phyloP scores from a whole-genome alignment of 164 flowering plant species.

The Pachysandra terminalis region DNA sequence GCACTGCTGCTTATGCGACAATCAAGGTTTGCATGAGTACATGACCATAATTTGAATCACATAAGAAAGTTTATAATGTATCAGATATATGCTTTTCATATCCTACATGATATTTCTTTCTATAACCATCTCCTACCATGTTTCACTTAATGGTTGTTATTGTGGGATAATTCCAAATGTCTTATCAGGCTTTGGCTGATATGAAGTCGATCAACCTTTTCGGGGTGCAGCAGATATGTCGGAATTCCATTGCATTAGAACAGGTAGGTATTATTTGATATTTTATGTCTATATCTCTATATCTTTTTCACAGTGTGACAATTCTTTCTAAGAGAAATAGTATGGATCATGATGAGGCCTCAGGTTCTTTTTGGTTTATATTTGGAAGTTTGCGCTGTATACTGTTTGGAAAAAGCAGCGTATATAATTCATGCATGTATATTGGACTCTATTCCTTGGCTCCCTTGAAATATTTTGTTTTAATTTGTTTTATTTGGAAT shows the following conservation, averaged over 20 bases:
- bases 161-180: constrained; percentile 13
- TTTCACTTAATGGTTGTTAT: constrained; percentile 5
- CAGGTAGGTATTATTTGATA: constrained; percentile 51
- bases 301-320: too few species aligned
- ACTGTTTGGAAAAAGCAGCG: too few species aligned
- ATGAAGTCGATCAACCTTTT: constrained; percentile 93
- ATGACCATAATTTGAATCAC: not conserved
- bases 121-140: not conserved
- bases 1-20: constrained; percentile 75
- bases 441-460: too few species aligned
- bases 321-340: too few species aligned
- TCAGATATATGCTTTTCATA: not conserved
- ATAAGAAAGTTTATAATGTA: not conserved
- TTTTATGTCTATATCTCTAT: too few species aligned
- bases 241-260: constrained; percentile 95
- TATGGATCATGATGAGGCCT: too few species aligned
- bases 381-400: too few species aligned
- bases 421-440: too few species aligned
- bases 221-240: constrained; percentile 97
- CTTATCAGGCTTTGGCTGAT: constrained; percentile 78
- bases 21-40: constrained; percentile 62
- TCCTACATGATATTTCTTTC: not conserved
- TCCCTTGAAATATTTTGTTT: too few species aligned
- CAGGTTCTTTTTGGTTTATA: too few species aligned
- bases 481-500: too few species aligned